Percentiles rank a stretch among this genome's conserved stretches.
Conservation (phyloP, 2,329 filamentous ascomycete species). For the Ascochyta viciae-villosae region DNA sequence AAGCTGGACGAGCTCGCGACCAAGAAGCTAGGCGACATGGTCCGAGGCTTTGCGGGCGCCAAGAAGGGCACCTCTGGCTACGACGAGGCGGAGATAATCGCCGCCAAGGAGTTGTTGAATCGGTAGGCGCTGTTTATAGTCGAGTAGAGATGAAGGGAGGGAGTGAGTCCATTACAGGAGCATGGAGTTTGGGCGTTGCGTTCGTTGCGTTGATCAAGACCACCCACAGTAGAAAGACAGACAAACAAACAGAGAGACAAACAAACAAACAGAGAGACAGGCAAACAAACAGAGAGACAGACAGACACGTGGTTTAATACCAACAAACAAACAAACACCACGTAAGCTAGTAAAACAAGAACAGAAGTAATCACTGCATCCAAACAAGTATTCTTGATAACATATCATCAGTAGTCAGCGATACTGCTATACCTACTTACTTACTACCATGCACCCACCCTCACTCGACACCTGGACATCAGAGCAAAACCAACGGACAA, state of each 20-base stretch:
- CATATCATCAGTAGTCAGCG: too few relatives aligned
- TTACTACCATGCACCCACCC: too few relatives aligned
- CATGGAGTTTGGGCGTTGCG: slow-evolving; percentile 12
- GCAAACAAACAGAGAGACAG: background rate
- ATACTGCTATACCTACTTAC: too few relatives aligned
- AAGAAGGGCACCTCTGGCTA: slow-evolving; percentile 76
- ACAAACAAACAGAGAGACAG: background rate
- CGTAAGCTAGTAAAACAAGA: background rate
- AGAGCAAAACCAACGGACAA: too few relatives aligned
- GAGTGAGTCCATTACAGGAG: slow-evolving; percentile 1
- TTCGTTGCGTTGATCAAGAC: background rate
- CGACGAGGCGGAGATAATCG: slow-evolving; percentile 72
- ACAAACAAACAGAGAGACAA: too few relatives aligned
- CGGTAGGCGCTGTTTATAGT: slow-evolving; percentile 47
- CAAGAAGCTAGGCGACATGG: slow-evolving; percentile 77
- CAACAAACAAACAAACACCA: background rate
- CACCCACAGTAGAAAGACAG: too few relatives aligned
- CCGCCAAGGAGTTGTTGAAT: slow-evolving; percentile 71
- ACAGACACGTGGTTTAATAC: background rate
- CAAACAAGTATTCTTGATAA: background rate
- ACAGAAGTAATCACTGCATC: background rate
- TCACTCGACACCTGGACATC: too few relatives aligned
- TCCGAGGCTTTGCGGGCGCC: slow-evolving; percentile 66
- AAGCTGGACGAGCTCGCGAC: slow-evolving; percentile 76
- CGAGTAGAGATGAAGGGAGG: too few relatives aligned